A percentile compares a stretch with the other conserved stretches of the same genome.
Conservation (phyloP, 768 basidiomycete species). For the Wakefieldia striispora region DNA sequence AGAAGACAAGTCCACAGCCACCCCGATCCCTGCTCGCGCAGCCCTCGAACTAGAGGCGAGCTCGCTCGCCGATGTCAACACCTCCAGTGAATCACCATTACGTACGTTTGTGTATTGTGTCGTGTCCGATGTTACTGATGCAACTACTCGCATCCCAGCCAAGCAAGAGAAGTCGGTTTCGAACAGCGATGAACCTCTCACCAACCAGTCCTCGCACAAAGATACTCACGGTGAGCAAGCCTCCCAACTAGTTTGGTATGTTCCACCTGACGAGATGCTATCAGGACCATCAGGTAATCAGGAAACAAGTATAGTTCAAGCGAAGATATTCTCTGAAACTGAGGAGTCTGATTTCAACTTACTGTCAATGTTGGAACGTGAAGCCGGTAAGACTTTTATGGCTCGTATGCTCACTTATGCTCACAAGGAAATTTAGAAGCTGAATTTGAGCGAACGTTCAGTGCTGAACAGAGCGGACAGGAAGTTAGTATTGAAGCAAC, state of each 20-base stretch:
- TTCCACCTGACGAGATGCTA: constrained; percentile 4
- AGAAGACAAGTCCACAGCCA: constrained; percentile 9
- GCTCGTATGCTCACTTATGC: not conserved
- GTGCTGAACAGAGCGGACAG: constrained; percentile 14
- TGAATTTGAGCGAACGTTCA: constrained; percentile 27
- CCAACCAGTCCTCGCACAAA: constrained; percentile 5
- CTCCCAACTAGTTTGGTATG: not conserved
- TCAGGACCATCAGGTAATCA: constrained; percentile 10
- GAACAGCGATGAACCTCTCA: not conserved
- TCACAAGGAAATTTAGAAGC: constrained; percentile 19
- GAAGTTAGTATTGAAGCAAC: constrained; percentile 16
- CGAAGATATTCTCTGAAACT: constrained; percentile 11
- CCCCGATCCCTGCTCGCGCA: constrained; percentile 10
- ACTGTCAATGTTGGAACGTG: constrained; percentile 25
- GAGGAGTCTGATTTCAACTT: constrained; percentile 32
- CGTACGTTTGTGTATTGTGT: constrained; percentile 6
- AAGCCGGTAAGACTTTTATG: constrained; percentile 26
- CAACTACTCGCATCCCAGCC: constrained; percentile 2
- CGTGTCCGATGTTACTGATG: not conserved
- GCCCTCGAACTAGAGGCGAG: constrained; percentile 8
- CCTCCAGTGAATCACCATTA: not conserved
- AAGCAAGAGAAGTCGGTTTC: not conserved
- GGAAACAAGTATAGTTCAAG: constrained; percentile 6
- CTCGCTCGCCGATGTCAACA: not conserved
- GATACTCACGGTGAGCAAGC: constrained; percentile 10